These are phyloP conservation scores for Mycena belliarum DNA, from an alignment of 768 basidiomycete species.

Conservation along the genomic window DNA sequence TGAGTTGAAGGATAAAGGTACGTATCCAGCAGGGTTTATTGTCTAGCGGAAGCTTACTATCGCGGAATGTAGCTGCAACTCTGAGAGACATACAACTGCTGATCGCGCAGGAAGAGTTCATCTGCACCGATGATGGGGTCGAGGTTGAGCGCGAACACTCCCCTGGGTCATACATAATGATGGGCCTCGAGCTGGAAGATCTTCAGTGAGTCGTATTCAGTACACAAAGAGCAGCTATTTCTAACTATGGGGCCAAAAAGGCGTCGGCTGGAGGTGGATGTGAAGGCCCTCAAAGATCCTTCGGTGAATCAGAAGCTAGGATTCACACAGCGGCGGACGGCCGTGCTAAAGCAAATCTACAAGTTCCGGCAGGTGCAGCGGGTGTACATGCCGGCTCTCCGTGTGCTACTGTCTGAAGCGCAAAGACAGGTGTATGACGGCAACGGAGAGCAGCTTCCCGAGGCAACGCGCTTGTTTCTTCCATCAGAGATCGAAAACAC, in stretches of 20 bases:
- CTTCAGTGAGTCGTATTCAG: not conserved
- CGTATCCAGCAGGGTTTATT: not conserved
- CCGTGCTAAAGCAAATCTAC: not conserved
- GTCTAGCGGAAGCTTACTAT: not conserved
- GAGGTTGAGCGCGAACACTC: constrained; percentile 2
- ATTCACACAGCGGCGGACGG: not conserved
- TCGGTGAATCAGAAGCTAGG: not conserved
- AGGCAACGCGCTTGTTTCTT: not conserved
- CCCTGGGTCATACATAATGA: not conserved
- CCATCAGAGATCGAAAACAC: not conserved
- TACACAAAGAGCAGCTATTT: not conserved
- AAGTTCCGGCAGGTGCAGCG: not conserved
- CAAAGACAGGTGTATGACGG: not conserved
- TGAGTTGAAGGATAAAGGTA: not conserved
- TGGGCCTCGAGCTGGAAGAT: not conserved
- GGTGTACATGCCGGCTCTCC: not conserved
- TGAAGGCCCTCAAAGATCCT: not conserved
- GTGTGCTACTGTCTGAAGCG: not conserved
- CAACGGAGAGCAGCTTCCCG: not conserved
- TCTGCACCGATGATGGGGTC: not conserved
- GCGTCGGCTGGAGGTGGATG: not conserved
- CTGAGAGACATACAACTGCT: constrained; percentile 1
- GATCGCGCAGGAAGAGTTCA: not conserved
- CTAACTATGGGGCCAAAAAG: not conserved
- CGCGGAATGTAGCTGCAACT: not conserved